Base-by-base conservation (phyloP, 2,329 filamentous ascomycete genomes). In the Aureobasidium subglaciale region DNA sequence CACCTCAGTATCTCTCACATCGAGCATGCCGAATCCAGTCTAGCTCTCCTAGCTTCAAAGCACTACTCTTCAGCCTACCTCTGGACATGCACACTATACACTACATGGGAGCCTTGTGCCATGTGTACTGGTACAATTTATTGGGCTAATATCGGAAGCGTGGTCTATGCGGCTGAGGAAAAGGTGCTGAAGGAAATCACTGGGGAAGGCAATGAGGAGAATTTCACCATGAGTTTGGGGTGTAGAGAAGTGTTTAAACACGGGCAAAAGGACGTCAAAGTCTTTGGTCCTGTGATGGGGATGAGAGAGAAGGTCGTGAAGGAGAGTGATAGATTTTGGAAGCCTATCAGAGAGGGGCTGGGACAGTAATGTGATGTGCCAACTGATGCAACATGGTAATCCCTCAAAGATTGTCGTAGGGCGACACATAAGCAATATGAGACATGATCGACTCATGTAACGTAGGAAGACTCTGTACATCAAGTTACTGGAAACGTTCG, bases 61-160 rank as follows among this genome's bases (percentile, higher is more conserved):
- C 77, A 80, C 60, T 79, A 74, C 60, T 66, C 71, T 3, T 73
- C 75, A 58, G 68, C 71, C 13, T 80, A 75, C 60, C 69, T 80
- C 2, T 75, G 73, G 66, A 63, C 62, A 34, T 80, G 76, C 61
- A 79, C 77, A 0, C 63, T 80, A 35, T 73, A 78, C 43, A 75
- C 72, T 20, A 80, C 77, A 10, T 80, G 78, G 77, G 78, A 80
- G 63, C 78, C 78, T 2, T 80, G 78, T 58, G 76, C 75, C 18
- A 80, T 80, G 77, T 80, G 77, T 61, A 65, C 68, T 34, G 72
- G 70, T 5, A 73, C 74, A 2, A 70, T 75, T 41, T 74, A 76
- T 60, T 80, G 77, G 77, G 76, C 76, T 35, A 74, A 78, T 61
- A 79, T 80, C 56, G 78, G 78, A 5, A 68, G 77, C 2, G 64